These are phyloP conservation scores for Teratosphaeria viscida DNA, from an alignment of 2,329 filamentous ascomycete species.

Conservation along the genomic window DNA sequence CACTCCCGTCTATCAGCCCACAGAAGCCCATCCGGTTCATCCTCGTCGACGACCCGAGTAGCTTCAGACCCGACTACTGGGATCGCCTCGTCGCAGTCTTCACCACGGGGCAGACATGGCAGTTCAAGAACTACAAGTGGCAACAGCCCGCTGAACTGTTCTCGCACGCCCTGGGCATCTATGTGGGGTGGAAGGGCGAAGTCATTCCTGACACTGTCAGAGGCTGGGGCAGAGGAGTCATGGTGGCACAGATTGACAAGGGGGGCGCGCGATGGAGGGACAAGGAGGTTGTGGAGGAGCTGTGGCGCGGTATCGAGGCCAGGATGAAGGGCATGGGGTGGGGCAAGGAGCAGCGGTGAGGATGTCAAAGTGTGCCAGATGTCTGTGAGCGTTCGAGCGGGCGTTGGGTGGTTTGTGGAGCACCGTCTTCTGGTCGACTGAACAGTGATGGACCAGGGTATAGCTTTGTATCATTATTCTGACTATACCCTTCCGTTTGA, in stretches of 20 bases:
- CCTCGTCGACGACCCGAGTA: constrained; percentile 81
- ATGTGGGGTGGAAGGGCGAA: constrained; percentile 85
- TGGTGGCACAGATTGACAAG: constrained; percentile 72
- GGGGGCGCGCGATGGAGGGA: constrained; percentile 62
- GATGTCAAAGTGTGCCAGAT: neutral
- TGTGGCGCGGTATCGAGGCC: constrained; percentile 82
- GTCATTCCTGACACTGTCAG: constrained; percentile 65
- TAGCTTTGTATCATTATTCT: neutral
- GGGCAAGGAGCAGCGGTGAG: constrained; percentile 48
- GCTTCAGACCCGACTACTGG: constrained; percentile 99
- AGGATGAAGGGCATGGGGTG: constrained; percentile 82
- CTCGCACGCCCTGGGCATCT: constrained; percentile 74
- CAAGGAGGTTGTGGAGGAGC: constrained; percentile 80
- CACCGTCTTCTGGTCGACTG: neutral
- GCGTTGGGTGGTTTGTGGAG: neutral
- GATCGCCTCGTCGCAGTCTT: constrained; percentile 89
- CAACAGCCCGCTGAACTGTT: constrained; percentile 80
- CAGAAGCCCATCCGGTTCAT: constrained; percentile 79
- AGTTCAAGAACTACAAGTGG: constrained; percentile 99
- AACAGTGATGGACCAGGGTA: neutral
- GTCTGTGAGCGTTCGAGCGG: neutral
- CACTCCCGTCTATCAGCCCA: constrained; percentile 59
- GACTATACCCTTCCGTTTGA: too few species aligned
- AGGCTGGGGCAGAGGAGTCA: constrained; percentile 76
- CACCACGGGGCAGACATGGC: constrained; percentile 94